phyloP scores from a whole-genome alignment of 177 flowering plant species.

The Tripterygium wilfordii region DNA sequence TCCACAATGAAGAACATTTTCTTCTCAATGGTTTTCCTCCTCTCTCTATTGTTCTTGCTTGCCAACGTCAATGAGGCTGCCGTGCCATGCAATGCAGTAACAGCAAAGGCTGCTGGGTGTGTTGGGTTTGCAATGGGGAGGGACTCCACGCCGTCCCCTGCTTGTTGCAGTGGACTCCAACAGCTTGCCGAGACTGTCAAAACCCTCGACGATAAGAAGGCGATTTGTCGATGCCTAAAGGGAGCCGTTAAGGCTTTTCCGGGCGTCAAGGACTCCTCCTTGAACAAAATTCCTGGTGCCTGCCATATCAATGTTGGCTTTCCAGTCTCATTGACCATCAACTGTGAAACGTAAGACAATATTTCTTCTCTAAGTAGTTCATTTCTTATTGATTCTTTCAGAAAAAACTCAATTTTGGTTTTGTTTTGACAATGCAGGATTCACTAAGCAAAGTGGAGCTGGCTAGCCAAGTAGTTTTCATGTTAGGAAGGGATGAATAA shows the following conservation, averaged over 20 bases:
- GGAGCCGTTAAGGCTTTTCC: constrained; percentile 18
- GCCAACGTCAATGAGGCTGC: constrained; percentile 21
- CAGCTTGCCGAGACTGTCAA: constrained; percentile 23
- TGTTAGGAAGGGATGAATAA: too few species aligned
- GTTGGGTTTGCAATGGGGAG: constrained; percentile 28
- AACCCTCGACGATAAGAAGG: constrained; percentile 31
- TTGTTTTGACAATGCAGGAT: too few species aligned
- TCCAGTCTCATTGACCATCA: constrained; percentile 31
- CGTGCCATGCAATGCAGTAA: constrained; percentile 21
- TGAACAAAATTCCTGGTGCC: constrained; percentile 30
- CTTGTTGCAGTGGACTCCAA: constrained; percentile 37
- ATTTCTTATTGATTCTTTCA: too few species aligned
- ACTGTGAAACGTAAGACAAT: constrained; percentile 33
- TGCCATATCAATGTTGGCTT: constrained; percentile 46
- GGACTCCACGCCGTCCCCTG: constrained; percentile 17
- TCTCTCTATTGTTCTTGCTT: constrained; percentile 22
- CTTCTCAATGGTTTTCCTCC: constrained; percentile 18
- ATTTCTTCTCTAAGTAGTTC: too few species aligned
- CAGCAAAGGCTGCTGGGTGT: constrained; percentile 29
- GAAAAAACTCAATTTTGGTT: too few species aligned
- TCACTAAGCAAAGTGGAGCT: too few species aligned
- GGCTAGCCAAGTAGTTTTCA: too few species aligned
- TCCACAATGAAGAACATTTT: constrained; percentile 23
- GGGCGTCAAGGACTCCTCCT: constrained; percentile 30
- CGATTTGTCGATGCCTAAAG: constrained; percentile 39